phyloP scores from a whole-genome alignment of 1,284 basidiomycete genomes.

The Coniophora puteana region DNA sequence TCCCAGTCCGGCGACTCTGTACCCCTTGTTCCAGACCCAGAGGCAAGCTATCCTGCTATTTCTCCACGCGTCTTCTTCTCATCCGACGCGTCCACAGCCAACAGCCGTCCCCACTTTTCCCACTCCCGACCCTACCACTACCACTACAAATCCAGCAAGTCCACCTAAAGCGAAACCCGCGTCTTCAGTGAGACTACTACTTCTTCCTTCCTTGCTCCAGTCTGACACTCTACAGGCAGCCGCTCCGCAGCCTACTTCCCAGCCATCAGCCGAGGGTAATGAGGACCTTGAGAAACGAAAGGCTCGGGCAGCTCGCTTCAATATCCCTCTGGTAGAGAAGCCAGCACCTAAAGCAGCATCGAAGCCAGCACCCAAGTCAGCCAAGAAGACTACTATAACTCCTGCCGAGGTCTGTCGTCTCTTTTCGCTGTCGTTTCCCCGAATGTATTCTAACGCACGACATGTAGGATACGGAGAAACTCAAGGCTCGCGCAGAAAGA shows the following conservation, averaged over 20 bases:
- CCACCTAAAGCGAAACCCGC: constrained; percentile 9
- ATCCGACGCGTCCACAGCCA: too few relatives aligned
- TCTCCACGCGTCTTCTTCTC: too few relatives aligned
- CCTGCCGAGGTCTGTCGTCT: not conserved
- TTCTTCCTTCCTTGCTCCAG: not conserved
- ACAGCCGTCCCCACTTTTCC: not conserved
- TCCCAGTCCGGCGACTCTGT: constrained; percentile 7
- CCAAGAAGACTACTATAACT: not conserved
- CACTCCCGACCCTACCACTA: constrained; percentile 5
- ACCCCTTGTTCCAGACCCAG: not conserved
- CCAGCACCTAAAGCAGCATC: constrained; percentile 21
- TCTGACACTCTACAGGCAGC: constrained; percentile 1
- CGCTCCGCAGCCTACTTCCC: constrained; percentile 6
- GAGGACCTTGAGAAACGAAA: constrained; percentile 55
- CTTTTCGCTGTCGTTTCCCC: constrained; percentile 1
- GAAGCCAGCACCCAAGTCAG: constrained; percentile 15
- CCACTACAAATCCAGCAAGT: constrained; percentile 14
- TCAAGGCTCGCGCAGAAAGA: constrained; percentile 45
- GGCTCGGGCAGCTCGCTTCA: constrained; percentile 64
- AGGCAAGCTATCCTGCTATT: not conserved
- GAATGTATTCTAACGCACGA: constrained; percentile 4
- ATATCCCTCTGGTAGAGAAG: constrained; percentile 60
- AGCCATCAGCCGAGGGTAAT: constrained; percentile 26
- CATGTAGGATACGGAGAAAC: constrained; percentile 43
- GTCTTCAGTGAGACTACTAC: not conserved